These are phyloP conservation scores for Aquilaria malaccensis DNA, from an alignment of 345 rosid genomes.

Conservation along the genomic window DNA sequence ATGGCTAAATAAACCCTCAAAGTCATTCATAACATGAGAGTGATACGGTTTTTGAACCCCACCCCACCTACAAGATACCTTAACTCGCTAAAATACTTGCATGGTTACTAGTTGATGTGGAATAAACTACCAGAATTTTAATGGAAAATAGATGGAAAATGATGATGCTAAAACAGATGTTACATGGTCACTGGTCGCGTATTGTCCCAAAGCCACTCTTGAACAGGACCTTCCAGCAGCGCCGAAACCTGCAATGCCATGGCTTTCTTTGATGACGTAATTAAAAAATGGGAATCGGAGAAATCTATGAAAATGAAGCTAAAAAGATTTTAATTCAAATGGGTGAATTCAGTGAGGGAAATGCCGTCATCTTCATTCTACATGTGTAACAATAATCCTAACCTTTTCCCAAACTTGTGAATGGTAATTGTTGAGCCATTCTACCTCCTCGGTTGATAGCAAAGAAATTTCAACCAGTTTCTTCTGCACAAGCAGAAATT, in stretches of 20 bases:
- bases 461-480: constrained; percentile 65
- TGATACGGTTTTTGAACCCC: too few species aligned
- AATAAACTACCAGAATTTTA: neutral
- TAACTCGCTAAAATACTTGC: neutral
- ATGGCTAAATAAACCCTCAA: too few species aligned
- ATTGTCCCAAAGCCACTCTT: constrained; percentile 85
- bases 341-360: neutral
- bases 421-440: constrained; percentile 85
- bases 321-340: neutral
- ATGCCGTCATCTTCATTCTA: neutral
- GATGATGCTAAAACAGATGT: constrained; percentile 1
- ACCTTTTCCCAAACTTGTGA: constrained; percentile 94
- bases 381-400: constrained; percentile 1
- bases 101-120: neutral
- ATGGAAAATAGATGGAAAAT: too few species aligned
- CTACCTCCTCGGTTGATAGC: constrained; percentile 52
- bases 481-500: constrained; percentile 29
- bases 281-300: neutral
- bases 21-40: too few species aligned
- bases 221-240: constrained; percentile 60
- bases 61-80: too few species aligned
- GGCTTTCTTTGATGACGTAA: neutral
- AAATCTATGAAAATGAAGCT: neutral
- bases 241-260: constrained; percentile 64
- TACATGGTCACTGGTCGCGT: constrained; percentile 49